Percentiles rank a stretch among this genome's conserved stretches.
These are phyloP conservation scores for Neohortaea acidophila DNA, from an alignment of 495 filamentous ascomycete genomes.

Conservation along the genomic window DNA sequence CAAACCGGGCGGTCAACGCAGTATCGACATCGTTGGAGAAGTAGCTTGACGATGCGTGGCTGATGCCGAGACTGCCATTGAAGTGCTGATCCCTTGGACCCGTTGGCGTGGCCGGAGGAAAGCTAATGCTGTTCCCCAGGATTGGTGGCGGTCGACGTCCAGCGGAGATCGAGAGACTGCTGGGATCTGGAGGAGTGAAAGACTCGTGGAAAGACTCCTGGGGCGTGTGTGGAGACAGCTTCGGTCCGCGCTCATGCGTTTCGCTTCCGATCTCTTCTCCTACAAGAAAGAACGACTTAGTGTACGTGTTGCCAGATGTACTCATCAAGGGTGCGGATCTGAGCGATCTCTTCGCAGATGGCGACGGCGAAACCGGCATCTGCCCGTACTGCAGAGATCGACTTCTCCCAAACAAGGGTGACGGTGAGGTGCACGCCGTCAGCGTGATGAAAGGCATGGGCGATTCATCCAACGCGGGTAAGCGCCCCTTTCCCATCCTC, in stretches of 20 bases:
- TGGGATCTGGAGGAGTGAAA: constrained; percentile 65
- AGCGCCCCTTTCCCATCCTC: constrained; percentile 3
- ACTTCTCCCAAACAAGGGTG: constrained; percentile 4
- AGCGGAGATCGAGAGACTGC: constrained; percentile 60
- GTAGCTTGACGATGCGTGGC: constrained; percentile 27
- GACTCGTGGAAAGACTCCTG: constrained; percentile 55
- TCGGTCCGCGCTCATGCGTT: constrained; percentile 18
- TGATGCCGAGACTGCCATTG: constrained; percentile 30
- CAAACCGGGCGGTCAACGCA: constrained; percentile 53
- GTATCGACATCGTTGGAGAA: constrained; percentile 54
- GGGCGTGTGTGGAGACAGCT: constrained; percentile 62
- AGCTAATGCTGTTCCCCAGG: constrained; percentile 31
- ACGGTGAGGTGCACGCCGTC: constrained; percentile 8
- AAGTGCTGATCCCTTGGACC: constrained; percentile 45
- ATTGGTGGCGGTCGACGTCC: constrained; percentile 28
- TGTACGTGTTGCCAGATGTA: neutral
- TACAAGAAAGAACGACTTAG: constrained; percentile 6
- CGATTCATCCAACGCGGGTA: constrained; percentile 3
- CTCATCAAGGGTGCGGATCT: constrained; percentile 11
- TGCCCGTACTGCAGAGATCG: constrained; percentile 5
- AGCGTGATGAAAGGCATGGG: constrained; percentile 11
- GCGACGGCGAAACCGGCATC: constrained; percentile 5
- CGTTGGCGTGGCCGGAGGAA: constrained; percentile 69
- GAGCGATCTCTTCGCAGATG: constrained; percentile 28
- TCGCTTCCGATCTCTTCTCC: constrained; percentile 4